phyloP scores from a whole-genome alignment of 192 early-diverging fungal species.

The Pilaira anomala region DNA sequence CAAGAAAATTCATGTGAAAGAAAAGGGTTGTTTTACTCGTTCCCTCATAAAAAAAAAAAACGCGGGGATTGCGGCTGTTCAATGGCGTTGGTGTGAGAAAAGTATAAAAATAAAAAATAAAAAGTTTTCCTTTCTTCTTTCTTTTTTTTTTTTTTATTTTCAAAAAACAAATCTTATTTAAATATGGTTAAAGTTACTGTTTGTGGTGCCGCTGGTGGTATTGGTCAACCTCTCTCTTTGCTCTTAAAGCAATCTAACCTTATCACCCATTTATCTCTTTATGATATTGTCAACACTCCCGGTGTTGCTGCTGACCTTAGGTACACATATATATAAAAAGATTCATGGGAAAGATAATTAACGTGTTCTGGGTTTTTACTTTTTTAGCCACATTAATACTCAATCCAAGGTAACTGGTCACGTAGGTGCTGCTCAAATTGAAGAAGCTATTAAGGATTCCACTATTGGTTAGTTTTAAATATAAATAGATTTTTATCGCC shows the following conservation, averaged over 20 bases:
- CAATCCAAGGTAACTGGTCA: constrained; percentile 50
- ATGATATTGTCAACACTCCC: constrained; percentile 96
- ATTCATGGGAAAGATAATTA: background rate
- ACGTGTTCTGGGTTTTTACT: constrained; percentile 1
- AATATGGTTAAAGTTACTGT: constrained; percentile 55
- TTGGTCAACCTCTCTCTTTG: constrained; percentile 95
- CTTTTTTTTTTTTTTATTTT: constrained; percentile 12
- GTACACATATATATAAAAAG: constrained; percentile 74
- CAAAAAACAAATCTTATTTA: too few species aligned
- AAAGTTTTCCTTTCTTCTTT: constrained; percentile 2
- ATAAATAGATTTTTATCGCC: background rate
- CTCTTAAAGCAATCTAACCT: constrained; percentile 86
- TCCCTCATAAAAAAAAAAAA: background rate
- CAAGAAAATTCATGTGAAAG: background rate
- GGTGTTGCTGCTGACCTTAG: constrained; percentile 96
- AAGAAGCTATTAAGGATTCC: constrained; percentile 61
- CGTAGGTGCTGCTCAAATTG: constrained; percentile 62
- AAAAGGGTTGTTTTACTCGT: too few species aligned
- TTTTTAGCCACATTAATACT: constrained; percentile 32
- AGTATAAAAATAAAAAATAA: background rate
- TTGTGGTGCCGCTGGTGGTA: constrained; percentile 86
- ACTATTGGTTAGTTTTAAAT: constrained; percentile 33
- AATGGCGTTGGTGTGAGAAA: background rate
- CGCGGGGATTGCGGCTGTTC: background rate
- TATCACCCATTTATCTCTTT: constrained; percentile 85